These are phyloP conservation scores for Baorangia bicolor DNA, from an alignment of 768 basidiomycete genomes.

Conservation along the genomic window DNA sequence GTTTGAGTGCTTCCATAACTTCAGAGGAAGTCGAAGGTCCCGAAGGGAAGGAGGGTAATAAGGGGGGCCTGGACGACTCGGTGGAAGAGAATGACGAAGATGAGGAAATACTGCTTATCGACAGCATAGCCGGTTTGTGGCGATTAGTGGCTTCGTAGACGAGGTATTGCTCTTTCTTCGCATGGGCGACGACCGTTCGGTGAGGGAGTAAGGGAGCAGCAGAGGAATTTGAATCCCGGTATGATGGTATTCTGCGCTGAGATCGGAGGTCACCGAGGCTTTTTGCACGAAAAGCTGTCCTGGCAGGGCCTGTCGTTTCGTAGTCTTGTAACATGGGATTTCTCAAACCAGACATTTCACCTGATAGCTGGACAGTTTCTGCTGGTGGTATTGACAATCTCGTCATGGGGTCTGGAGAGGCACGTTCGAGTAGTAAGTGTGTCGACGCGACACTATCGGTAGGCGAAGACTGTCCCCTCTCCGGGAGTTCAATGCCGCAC, in stretches of 20 bases:
- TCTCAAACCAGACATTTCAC: slow-evolving; percentile 32
- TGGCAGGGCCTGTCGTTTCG: slow-evolving; percentile 23
- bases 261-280: slow-evolving; percentile 54
- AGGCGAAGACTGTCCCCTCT: slow-evolving; percentile 38
- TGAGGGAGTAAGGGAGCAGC: slow-evolving; percentile 38
- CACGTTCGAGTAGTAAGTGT: slow-evolving; percentile 12
- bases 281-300: slow-evolving; percentile 43
- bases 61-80: slow-evolving; percentile 46
- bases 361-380: slow-evolving; percentile 7
- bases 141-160: slow-evolving; percentile 36
- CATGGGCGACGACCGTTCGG: slow-evolving; percentile 24
- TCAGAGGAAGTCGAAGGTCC: slow-evolving; percentile 70
- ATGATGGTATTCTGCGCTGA: slow-evolving; percentile 29
- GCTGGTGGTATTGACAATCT: slow-evolving; percentile 11
- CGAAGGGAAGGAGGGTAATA: slow-evolving; percentile 59
- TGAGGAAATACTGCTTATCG: slow-evolving; percentile 72
- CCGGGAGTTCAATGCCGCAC: slow-evolving; percentile 69
- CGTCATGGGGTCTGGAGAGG: slow-evolving; percentile 16
- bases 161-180: slow-evolving; percentile 41
- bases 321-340: slow-evolving; percentile 25
- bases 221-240: slow-evolving; percentile 38
- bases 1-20: slow-evolving; percentile 73
- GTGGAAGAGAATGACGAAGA: slow-evolving; percentile 67
- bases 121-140: slow-evolving; percentile 47
- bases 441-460: slow-evolving; percentile 19